Conservation (phyloP, 805 yeast species). For the Wickerhamiella spandovensis region DNA sequence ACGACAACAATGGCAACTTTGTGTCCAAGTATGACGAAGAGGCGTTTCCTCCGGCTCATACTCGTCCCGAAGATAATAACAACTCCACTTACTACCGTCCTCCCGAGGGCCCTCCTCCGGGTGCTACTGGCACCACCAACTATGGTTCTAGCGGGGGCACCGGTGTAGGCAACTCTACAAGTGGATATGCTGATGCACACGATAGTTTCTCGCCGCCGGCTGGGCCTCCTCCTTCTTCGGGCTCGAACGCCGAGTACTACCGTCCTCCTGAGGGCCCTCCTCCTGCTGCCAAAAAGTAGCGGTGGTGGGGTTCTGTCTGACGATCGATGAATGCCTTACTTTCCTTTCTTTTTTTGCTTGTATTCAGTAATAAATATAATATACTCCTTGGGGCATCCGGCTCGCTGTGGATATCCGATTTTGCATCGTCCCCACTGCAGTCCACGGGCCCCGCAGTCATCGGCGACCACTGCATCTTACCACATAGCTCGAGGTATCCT, state of each 20-base stretch:
- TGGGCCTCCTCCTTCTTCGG: conserved; percentile 10
- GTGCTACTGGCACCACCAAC: neutral
- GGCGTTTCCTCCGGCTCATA: conserved; percentile 1
- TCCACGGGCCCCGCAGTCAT: no score
- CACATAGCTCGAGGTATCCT: no score
- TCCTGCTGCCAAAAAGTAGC: neutral
- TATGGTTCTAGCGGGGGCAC: neutral
- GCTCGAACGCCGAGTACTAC: neutral
- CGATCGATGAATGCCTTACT: neutral
- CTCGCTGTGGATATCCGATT: no score
- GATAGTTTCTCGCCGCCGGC: conserved; percentile 7
- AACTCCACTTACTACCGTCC: conserved; percentile 3
- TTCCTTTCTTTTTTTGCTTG: neutral
- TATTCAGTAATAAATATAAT: no score
- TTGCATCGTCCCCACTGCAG: no score
- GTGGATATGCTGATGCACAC: neutral
- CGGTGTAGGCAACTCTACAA: neutral
- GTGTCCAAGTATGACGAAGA: conserved; percentile 8
- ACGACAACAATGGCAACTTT: conserved; percentile 45
- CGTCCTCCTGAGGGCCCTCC: conserved; percentile 9
- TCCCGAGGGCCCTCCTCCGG: conserved; percentile 10
- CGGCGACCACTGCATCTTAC: no score
- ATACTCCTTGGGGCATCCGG: no score
- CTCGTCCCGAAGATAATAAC: neutral
- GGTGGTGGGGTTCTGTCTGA: neutral